Evolutionary conservation across 1,284 basidiomycete genomes (phyloP), one percentile per base, ranked within the genome.

Genomic region (Salmacisia buchloeana): DNA sequence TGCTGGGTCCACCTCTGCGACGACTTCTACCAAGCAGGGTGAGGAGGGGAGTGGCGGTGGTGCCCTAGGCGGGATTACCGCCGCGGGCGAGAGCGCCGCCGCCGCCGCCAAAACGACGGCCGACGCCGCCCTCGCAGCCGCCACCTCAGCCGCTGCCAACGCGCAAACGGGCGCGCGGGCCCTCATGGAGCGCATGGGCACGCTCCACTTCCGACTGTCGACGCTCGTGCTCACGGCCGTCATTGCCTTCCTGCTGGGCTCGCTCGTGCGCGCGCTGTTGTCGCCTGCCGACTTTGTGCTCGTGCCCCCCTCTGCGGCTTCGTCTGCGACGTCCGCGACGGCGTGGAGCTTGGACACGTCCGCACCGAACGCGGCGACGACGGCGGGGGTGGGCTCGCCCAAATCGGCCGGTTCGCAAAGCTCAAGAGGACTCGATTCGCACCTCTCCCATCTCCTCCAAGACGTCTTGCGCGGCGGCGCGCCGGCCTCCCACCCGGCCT

Each of bases 231-330:
- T 94, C 63, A 85, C 89, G 18, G 91, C 88, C 52, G 79, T 97
- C 67, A 89, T 94, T 67, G 89, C 90, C 38, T 94, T 97, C 81
- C 82, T 98, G 68, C 83, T 97, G 67, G 94, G 94, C 38, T 94
- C 91, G 12, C 83, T 98, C 58, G 81, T 94, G 66, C 86, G 94
- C 63, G 91, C 90, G 7, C 83, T 97, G 66, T 82, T 97, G 41
- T 88, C 88, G 7, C 89, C 92, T 12, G 88, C 89, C n/a, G 94
- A 97, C 80, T 97, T 94, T 82, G 87, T 94, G 23, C 61, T 79
- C 5, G 45, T 73, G 3, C 65, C 69, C 18, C 65, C 27, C 34
- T 10, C 29, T 12, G 21, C 13, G 25, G 29, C 49, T 18, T 54
- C 49, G 13, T 29, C 49, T 18, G 29, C 27, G 18, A 29, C 9